Evolutionary conservation across 1,284 basidiomycete species (phyloP).

Genomic region (Apiotrichum siamense): DNA sequence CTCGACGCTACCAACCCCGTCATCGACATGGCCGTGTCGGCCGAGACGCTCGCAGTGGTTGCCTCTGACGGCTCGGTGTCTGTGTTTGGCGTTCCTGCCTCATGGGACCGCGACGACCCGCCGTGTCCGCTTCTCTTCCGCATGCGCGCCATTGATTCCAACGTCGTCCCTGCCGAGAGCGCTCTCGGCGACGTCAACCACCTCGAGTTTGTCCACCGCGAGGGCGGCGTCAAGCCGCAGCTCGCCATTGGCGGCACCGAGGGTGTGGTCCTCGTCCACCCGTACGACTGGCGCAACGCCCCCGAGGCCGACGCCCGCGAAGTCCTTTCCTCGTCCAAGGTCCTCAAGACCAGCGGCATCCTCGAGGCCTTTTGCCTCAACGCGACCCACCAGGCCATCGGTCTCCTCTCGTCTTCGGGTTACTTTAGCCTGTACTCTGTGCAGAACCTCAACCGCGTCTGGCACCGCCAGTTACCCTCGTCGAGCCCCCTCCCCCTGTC

Average conservation of each 20-base stretch:
- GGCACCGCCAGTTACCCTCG: constrained; percentile 36
- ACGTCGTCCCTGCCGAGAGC: constrained; percentile 6
- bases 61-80: constrained; percentile 24
- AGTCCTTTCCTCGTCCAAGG: constrained; percentile 14
- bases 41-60: constrained; percentile 27
- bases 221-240: constrained; percentile 12
- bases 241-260: constrained; percentile 33
- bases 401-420: constrained; percentile 27
- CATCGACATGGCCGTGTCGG: constrained; percentile 30
- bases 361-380: constrained; percentile 39
- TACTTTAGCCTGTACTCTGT: constrained; percentile 34
- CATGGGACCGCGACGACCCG: constrained; percentile 31
- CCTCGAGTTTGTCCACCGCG: constrained; percentile 34
- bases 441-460: constrained; percentile 29
- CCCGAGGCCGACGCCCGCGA: constrained; percentile 9
- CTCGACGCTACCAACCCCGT: constrained; percentile 22
- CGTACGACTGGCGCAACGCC: constrained; percentile 5
- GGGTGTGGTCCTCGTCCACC: constrained; percentile 33
- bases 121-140: constrained; percentile 15
- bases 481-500: constrained; percentile 15
- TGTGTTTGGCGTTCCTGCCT: constrained; percentile 26
- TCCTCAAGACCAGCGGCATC: constrained; percentile 31
- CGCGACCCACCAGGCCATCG: constrained; percentile 34
- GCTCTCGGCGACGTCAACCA: constrained; percentile 22
- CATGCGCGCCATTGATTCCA: constrained; percentile 10